A percentile compares a stretch with the other conserved stretches of the same genome.
phyloP scores from a whole-genome alignment of 192 early-diverging fungal genomes.

The Coemansia guatemalensis region DNA sequence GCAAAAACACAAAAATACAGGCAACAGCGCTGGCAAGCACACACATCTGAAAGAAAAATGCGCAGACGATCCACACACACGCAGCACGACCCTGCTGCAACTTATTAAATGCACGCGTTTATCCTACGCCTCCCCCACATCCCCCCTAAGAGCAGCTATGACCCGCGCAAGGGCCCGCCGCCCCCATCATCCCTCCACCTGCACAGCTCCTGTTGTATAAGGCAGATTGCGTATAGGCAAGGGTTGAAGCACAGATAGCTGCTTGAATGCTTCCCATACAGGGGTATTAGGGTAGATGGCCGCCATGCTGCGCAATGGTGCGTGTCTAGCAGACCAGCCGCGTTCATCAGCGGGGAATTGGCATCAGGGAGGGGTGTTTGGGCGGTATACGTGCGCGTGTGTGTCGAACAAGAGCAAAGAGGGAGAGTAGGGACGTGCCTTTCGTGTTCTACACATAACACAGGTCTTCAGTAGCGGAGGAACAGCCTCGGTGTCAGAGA shows the following conservation, averaged over 20 bases:
- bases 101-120: background rate
- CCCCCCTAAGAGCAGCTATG: background rate
- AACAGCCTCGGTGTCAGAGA: constrained; percentile 10
- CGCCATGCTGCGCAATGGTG: background rate
- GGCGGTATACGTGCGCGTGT: background rate
- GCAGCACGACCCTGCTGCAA: background rate
- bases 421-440: constrained; percentile 21
- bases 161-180: background rate
- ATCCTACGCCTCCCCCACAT: background rate
- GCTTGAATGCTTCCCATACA: background rate
- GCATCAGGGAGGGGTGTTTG: background rate
- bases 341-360: background rate
- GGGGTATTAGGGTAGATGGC: background rate
- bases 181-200: too few species aligned
- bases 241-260: background rate
- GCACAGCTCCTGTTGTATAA: background rate
- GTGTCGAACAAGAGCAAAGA: constrained; percentile 4
- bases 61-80: background rate
- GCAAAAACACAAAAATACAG: background rate
- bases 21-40: background rate
- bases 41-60: background rate
- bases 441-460: constrained; percentile 49
- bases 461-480: constrained; percentile 50
- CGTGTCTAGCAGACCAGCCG: background rate
- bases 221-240: background rate